Evolutionary conservation across 2,329 filamentous ascomycete genomes (phyloP).

Genomic region (Diaporthe velutina): DNA sequence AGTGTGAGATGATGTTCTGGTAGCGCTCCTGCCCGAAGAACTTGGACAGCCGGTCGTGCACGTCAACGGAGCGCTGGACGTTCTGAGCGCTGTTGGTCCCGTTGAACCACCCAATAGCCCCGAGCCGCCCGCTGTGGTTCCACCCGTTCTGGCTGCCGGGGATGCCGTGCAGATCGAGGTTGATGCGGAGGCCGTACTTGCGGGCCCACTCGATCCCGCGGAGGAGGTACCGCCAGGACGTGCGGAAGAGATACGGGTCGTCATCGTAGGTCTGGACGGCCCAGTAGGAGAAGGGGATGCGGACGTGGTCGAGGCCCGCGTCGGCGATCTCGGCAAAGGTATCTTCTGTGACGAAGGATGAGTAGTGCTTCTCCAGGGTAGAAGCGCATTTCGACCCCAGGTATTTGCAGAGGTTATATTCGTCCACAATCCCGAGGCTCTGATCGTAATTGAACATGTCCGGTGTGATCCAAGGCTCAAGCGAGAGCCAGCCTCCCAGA

Average conservation of each 20-base stretch:
- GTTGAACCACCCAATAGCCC: conserved; percentile 87
- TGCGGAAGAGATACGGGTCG: conserved; percentile 89
- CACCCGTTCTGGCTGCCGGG: conserved; percentile 97
- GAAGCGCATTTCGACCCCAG: conserved; percentile 76
- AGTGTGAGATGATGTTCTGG: conserved; percentile 91
- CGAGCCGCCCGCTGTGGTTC: conserved; percentile 93
- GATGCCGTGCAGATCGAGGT: conserved; percentile 91
- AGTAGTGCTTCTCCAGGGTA: conserved; percentile 91
- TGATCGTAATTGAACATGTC: conserved; percentile 84
- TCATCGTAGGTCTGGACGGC: conserved; percentile 85
- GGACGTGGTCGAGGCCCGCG: conserved; percentile 95
- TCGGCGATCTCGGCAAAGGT: conserved; percentile 87
- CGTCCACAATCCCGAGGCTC: conserved; percentile 80
- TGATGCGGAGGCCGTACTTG: conserved; percentile 91
- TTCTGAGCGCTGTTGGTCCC: conserved; percentile 87
- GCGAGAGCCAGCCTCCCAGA: conserved; percentile 90
- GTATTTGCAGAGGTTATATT: conserved; percentile 82
- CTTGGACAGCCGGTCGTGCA: conserved; percentile 87
- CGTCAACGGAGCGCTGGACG: conserved; percentile 83
- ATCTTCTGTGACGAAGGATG: conserved; percentile 85
- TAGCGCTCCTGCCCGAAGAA: conserved; percentile 97
- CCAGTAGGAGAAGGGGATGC: conserved; percentile 97
- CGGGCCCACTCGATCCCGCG: conserved; percentile 94
- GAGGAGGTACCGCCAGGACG: conserved; percentile 93
- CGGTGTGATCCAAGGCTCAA: conserved; percentile 96